These are phyloP conservation scores for Podila horticola DNA, from an alignment of 192 early-diverging fungal species.

Conservation along the genomic window DNA sequence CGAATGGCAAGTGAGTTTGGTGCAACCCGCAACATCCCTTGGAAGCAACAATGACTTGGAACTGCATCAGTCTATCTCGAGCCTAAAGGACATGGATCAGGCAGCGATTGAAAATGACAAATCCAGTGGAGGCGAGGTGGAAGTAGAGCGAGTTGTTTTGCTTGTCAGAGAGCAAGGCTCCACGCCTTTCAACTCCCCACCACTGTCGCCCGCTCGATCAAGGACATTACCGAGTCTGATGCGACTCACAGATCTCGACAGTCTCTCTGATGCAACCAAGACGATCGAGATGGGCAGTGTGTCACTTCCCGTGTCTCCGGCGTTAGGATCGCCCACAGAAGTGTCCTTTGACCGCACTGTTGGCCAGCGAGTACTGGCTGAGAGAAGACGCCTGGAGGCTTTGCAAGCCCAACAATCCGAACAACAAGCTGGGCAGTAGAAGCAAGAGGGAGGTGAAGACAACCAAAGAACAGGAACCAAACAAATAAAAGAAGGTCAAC, in stretches of 20 bases:
- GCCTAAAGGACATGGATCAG: neutral
- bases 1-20: slow-evolving; percentile 23
- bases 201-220: neutral
- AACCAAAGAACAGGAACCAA: neutral
- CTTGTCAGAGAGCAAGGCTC: slow-evolving; percentile 13
- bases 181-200: slow-evolving; percentile 4
- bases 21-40: neutral
- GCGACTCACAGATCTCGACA: no score
- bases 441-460: no score
- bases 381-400: slow-evolving; percentile 10
- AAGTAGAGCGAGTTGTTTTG: slow-evolving; percentile 11
- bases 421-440: neutral
- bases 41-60: no score
- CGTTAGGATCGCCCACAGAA: no score
- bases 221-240: neutral
- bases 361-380: slow-evolving; percentile 13
- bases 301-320: neutral
- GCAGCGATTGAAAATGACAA: neutral
- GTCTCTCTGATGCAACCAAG: no score
- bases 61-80: neutral
- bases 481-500: neutral
- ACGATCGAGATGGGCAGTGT: no score
- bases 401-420: neutral
- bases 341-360: neutral
- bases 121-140: neutral